Conservation (phyloP, 106 monocot genomes). For the Alisma plantagoaquatica region DNA sequence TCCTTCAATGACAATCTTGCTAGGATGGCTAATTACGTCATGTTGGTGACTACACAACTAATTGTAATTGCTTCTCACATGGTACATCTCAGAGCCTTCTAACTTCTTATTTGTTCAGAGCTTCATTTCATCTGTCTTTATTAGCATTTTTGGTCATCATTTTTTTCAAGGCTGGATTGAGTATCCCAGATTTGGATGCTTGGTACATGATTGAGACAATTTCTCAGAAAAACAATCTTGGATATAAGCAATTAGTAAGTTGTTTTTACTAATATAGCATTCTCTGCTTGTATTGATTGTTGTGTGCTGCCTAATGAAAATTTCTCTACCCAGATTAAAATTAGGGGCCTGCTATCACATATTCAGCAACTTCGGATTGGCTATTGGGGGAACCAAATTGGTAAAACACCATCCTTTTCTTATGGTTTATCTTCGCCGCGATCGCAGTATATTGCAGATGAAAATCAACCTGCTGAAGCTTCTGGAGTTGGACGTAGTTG, state of each 20-base stretch:
- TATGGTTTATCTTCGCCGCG: conserved; percentile 84
- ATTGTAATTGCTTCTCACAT: conserved; percentile 84
- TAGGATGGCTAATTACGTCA: conserved; percentile 86
- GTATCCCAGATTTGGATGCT: conserved; percentile 72
- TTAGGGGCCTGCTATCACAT: conserved; percentile 84
- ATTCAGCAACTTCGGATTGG: conserved; percentile 84
- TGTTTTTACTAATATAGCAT: no score
- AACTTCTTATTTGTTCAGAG: not conserved
- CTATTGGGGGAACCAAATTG: conserved; percentile 79
- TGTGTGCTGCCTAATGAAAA: no score
- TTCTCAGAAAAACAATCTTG: conserved; percentile 90
- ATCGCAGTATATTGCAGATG: conserved; percentile 55
- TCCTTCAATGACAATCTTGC: no score
- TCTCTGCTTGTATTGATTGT: no score
- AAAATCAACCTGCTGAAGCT: conserved; percentile 69
- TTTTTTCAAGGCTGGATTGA: conserved; percentile 71
- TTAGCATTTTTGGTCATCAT: not conserved
- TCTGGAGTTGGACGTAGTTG: conserved; percentile 94
- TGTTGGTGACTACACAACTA: conserved; percentile 75
- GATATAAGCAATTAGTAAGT: conserved; percentile 92
- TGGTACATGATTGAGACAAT: conserved; percentile 94
- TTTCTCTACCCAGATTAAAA: conserved; percentile 87
- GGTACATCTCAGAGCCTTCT: conserved; percentile 29
- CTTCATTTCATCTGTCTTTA: not conserved
- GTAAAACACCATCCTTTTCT: conserved; percentile 37